These are phyloP conservation scores for Euphorbia pulcherrima DNA, from an alignment of 345 rosid species.

Conservation along the genomic window DNA sequence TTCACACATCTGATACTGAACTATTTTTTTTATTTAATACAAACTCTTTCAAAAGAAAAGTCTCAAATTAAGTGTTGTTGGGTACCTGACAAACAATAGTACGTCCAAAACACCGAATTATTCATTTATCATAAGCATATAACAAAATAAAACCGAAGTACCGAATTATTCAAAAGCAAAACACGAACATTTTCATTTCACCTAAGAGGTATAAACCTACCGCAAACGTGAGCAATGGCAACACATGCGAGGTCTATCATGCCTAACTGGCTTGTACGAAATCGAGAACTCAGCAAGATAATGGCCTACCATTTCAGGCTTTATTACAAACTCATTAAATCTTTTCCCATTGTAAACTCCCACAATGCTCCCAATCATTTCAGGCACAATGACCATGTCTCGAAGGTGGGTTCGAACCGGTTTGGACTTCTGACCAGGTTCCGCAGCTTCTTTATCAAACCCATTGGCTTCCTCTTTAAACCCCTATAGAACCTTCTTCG, in stretches of 20 bases:
- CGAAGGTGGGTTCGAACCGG: slow-evolving; percentile 89
- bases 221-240: slow-evolving; percentile 93
- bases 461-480: slow-evolving; percentile 44
- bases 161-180: too few species aligned
- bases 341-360: slow-evolving; percentile 97
- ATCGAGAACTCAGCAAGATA: slow-evolving; percentile 36
- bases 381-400: slow-evolving; percentile 95
- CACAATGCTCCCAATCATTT: slow-evolving; percentile 91
- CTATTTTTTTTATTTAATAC: too few species aligned
- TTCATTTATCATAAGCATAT: too few species aligned
- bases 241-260: slow-evolving; percentile 98
- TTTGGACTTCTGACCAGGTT: slow-evolving; percentile 93
- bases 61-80: too few species aligned
- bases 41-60: too few species aligned
- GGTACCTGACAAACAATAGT: too few species aligned
- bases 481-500: slow-evolving; percentile 99
- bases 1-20: too few species aligned
- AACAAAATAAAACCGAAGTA: too few species aligned
- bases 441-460: slow-evolving; percentile 37
- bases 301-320: slow-evolving; percentile 83
- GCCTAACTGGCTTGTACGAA: slow-evolving; percentile 77
- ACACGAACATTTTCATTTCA: too few species aligned
- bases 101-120: too few species aligned
- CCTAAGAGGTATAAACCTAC: slow-evolving; percentile 95
- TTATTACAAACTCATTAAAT: slow-evolving; percentile 90